phyloP scores from a whole-genome alignment of 345 rosid species.

The Salix dunnii region DNA sequence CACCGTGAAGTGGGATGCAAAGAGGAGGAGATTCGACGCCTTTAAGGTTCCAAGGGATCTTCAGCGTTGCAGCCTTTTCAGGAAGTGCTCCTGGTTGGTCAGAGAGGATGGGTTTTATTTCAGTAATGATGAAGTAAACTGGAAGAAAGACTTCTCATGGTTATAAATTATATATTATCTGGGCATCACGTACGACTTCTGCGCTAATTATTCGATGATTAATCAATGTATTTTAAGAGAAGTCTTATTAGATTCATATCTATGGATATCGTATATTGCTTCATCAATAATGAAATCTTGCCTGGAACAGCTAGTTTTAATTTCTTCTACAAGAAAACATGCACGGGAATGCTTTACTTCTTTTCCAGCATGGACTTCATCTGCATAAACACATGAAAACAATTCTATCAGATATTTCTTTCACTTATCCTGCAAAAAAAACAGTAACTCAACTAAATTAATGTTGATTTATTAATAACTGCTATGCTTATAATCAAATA shows the following conservation, averaged over 20 bases:
- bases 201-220: not conserved
- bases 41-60: slow-evolving; percentile 57
- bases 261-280: not conserved
- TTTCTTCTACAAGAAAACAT: not conserved
- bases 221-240: too few species aligned
- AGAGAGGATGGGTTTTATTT: slow-evolving; percentile 87
- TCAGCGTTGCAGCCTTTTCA: slow-evolving; percentile 51
- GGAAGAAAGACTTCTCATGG: slow-evolving; percentile 89
- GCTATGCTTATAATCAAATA: too few species aligned
- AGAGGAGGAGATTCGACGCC: slow-evolving; percentile 57
- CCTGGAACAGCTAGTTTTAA: not conserved
- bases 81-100: slow-evolving; percentile 81
- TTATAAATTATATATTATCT: slow-evolving; percentile 11
- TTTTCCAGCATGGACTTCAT: too few species aligned
- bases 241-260: not conserved
- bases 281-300: not conserved
- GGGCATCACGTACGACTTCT: not conserved
- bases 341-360: too few species aligned
- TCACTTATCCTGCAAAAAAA: not conserved
- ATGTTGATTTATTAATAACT: not conserved
- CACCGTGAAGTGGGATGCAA: slow-evolving; percentile 71
- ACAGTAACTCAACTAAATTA: not conserved
- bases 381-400: too few species aligned
- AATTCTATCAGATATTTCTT: too few species aligned
- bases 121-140: slow-evolving; percentile 69